These are phyloP conservation scores for Termitomyces sp. DNA, from an alignment of 768 basidiomycete genomes.

Conservation along the genomic window DNA sequence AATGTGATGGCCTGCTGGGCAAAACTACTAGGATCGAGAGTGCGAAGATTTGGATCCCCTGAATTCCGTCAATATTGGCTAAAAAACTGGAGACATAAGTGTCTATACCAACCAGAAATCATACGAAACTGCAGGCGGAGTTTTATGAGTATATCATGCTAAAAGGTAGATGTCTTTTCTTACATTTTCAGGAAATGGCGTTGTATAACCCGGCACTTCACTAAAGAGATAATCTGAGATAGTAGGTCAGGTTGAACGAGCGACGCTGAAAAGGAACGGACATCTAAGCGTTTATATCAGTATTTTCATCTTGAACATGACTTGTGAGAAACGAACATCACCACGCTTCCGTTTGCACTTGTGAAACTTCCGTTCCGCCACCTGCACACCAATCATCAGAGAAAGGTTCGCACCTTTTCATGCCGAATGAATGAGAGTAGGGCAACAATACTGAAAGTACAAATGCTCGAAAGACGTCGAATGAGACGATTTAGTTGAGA, in stretches of 20 bases:
- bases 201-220: constrained; percentile 25
- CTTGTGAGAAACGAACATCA: constrained; percentile 24
- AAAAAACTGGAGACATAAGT: neutral
- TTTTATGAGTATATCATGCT: neutral
- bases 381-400: constrained; percentile 8
- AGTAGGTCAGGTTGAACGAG: neutral
- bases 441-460: constrained; percentile 26
- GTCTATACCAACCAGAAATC: constrained; percentile 26
- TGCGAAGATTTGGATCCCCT: constrained; percentile 29
- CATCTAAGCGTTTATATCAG: neutral
- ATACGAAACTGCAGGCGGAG: constrained; percentile 27
- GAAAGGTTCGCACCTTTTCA: neutral
- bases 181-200: constrained; percentile 35
- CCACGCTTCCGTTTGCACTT: constrained; percentile 27
- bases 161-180: constrained; percentile 1
- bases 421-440: neutral
- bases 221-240: constrained; percentile 29
- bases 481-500: neutral
- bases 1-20: constrained; percentile 33
- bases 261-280: neutral
- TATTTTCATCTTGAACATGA: neutral
- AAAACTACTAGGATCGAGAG: constrained; percentile 23
- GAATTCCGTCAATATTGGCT: neutral
- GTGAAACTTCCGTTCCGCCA: constrained; percentile 33
- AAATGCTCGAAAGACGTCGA: neutral